Evolutionary conservation across 1,284 basidiomycete genomes (phyloP), one percentile per base, ranked within the genome.

Genomic region (Ustilago hordei): DNA sequence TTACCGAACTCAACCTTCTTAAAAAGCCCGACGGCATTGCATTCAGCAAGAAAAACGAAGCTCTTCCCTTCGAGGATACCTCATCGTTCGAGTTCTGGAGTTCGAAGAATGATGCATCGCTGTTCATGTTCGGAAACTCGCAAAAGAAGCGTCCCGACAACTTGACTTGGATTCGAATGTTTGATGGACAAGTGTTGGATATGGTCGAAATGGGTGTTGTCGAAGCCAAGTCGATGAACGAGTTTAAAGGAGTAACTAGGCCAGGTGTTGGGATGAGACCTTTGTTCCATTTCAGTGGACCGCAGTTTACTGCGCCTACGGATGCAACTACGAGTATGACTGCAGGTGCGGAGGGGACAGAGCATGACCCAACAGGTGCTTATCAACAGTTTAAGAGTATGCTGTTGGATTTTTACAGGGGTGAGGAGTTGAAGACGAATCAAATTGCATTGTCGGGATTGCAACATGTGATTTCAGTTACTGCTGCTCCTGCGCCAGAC

Each of bases 71-170:
- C 85, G 96, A 98, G 82, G 90, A 94, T 72, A 74, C 79, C 1
- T 75, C 77, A 83, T 89, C 15, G 93, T 93, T 99, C 64, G 94
- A 94, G 81, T 99, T 99, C 87, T 99, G 95, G 93, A 89, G 91
- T 1, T 84, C 88, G 41, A 99, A 99, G 88, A 99, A 99, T 87
- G 97, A 99, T 81, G 95, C 95, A 1, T 92, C 91, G 4, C 88
- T 99, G 82, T 97, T 98, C 84, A 88, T 97, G 13, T 89, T 98
- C 48, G 96, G 94, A 1, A 93, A 95, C 83, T 94, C 92, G 83
- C 93, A 92, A 56, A 99, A 99, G 88, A 99, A 99, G 87, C 89
- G 95, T 60, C 95, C 95, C 15, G 90, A 98, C 84, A 92, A 93
- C 61, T 86, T 99, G 64, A 91, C 93, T 3, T 92, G 97, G 82